A percentile compares a stretch with the other conserved stretches of the same genome.
Evolutionary conservation across 305 asterid genomes (phyloP).

Genomic region (Fraxinus ornus): DNA sequence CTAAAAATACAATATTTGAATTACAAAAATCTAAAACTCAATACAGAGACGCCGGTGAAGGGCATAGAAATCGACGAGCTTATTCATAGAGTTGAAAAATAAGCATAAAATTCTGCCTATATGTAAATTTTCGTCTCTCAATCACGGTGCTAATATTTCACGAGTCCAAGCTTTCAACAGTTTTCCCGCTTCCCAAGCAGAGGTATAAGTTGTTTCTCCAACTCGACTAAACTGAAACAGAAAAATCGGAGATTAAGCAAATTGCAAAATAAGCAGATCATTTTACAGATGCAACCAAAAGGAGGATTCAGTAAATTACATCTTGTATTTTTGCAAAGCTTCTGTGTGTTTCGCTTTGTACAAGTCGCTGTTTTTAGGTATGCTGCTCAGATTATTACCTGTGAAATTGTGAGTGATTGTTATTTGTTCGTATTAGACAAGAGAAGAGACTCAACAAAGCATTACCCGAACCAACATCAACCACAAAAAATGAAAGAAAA

Average conservation of each 20-base stretch:
- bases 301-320: slow-evolving; percentile 43
- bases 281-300: neutral
- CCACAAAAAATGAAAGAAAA: neutral
- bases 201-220: slow-evolving; percentile 68
- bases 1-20: neutral
- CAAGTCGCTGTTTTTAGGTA: slow-evolving; percentile 68
- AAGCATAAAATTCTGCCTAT: neutral
- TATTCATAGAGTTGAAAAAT: neutral
- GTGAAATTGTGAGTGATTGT: slow-evolving; percentile 13
- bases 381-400: slow-evolving; percentile 57
- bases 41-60: neutral
- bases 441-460: neutral
- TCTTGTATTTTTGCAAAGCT: slow-evolving; percentile 70
- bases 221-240: slow-evolving; percentile 55
- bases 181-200: slow-evolving; percentile 46
- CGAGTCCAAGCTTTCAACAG: neutral
- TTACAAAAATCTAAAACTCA: neutral
- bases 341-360: slow-evolving; percentile 71
- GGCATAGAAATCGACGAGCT: neutral
- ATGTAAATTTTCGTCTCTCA: neutral
- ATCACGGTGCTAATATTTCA: neutral
- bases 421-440: neutral
- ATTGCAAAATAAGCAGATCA: slow-evolving; percentile 9
- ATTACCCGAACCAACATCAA: neutral
- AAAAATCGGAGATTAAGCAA: neutral